A percentile compares a stretch with the other conserved stretches of the same genome.
Evolutionary conservation across 2,329 filamentous ascomycete species (phyloP).

Genomic region (Fusarium praegraminearum): DNA sequence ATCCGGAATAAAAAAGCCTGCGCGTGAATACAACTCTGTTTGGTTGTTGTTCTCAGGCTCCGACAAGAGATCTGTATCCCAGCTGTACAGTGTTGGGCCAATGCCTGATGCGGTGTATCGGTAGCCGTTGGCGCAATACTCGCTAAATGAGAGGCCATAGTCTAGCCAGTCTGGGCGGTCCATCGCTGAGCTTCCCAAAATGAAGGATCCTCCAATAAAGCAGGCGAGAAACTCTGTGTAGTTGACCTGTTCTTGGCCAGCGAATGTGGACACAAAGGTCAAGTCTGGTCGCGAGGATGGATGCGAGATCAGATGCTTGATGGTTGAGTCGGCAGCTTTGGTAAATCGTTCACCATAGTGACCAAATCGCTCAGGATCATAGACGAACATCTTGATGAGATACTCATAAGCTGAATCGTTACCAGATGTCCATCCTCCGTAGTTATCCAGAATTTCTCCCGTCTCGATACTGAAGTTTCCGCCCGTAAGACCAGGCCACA

Average conservation of each 20-base stretch:
- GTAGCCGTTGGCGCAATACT: constrained; percentile 12
- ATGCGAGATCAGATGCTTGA: constrained; percentile 55
- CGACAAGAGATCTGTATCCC: background rate
- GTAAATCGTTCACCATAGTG: constrained; percentile 54
- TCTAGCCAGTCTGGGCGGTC: constrained; percentile 55
- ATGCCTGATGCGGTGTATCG: background rate
- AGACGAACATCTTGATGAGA: constrained; percentile 70
- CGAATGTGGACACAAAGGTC: constrained; percentile 69
- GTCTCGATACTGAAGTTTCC: constrained; percentile 17
- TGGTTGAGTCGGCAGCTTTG: constrained; percentile 61
- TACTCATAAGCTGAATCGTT: constrained; percentile 71
- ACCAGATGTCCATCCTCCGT: constrained; percentile 67
- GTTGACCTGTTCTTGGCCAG: constrained; percentile 65
- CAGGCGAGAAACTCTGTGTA: constrained; percentile 66
- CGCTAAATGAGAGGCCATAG: constrained; percentile 16
- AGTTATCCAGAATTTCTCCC: constrained; percentile 44
- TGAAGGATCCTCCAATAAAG: constrained; percentile 75
- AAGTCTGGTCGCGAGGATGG: constrained; percentile 78
- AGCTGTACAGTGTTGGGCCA: constrained; percentile 13
- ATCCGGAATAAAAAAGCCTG: constrained; percentile 1
- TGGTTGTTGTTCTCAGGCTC: constrained; percentile 1
- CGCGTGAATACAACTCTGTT: background rate
- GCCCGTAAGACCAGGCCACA: constrained; percentile 24
- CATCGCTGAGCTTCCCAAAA: constrained; percentile 67
- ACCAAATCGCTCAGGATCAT: constrained; percentile 68